A percentile compares a stretch with the other conserved stretches of the same genome.
These are phyloP conservation scores for Blastobotrys persicus DNA, from an alignment of 1,139 yeast genomes.

Conservation along the genomic window DNA sequence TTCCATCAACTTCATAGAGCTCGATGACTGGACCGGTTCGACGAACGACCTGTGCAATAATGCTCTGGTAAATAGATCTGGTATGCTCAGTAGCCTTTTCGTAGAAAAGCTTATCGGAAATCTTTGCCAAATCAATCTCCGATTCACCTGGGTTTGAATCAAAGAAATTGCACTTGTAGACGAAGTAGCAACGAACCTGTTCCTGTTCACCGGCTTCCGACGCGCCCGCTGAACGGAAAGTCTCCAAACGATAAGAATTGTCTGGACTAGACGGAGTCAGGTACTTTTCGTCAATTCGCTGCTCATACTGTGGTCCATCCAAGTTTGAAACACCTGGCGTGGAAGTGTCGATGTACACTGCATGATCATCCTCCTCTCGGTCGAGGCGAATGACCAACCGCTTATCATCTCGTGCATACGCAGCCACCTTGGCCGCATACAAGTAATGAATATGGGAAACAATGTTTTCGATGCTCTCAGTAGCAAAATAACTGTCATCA, in stretches of 20 bases:
- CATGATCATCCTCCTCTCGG: slow-evolving; percentile 79
- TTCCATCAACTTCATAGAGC: slow-evolving; percentile 75
- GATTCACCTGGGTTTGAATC: slow-evolving; percentile 37
- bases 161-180: slow-evolving; percentile 70
- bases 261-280: slow-evolving; percentile 56
- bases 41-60: slow-evolving; percentile 64
- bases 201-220: slow-evolving; percentile 40
- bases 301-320: slow-evolving; percentile 42
- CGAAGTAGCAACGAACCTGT: slow-evolving; percentile 76
- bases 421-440: slow-evolving; percentile 90
- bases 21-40: slow-evolving; percentile 94
- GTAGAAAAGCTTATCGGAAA: slow-evolving; percentile 78
- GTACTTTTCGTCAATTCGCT: slow-evolving; percentile 76
- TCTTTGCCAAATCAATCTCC: slow-evolving; percentile 56
- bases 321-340: slow-evolving; percentile 41
- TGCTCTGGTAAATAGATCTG: slow-evolving; percentile 67
- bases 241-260: slow-evolving; percentile 70
- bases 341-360: slow-evolving; percentile 83
- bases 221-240: slow-evolving; percentile 58
- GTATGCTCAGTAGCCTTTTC: slow-evolving; percentile 80
- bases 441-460: slow-evolving; percentile 81
- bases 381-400: slow-evolving; percentile 67
- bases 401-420: slow-evolving; percentile 60
- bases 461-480: slow-evolving; percentile 76
- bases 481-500: slow-evolving; percentile 85